Evolutionary conservation across 345 rosid species (phyloP), one percentile per base, ranked within the genome.

Genomic region (Barbarea vulgaris): DNA sequence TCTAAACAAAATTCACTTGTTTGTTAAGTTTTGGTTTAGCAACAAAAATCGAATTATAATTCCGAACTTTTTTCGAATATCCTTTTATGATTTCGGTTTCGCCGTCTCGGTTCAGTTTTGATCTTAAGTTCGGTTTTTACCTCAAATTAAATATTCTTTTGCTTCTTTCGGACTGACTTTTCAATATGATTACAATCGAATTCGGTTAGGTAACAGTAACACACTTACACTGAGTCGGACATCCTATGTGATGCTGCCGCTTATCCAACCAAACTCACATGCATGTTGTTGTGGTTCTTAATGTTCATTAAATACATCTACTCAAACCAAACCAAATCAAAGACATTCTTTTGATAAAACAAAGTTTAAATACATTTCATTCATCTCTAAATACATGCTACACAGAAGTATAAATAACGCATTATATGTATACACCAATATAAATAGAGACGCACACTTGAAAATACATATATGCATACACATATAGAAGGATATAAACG

Each of bases 201-300:
- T 31, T 62, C 24, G 34, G 52, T 76, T 77, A 77, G 65, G 74
- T 67, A 6, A 22, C 46, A 61, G 74, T 67, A 6, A 22, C 46
- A 61, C 56, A 67, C 54, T 75, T 58, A 7, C 61, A 47, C 54
- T 65, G 30, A 48, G 52, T 63, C 52, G 50, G 74, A 77, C 72
- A 70, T 47, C 65, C 54, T 54, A 70, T 64, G 76, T 63, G 76
- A 48, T 64, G 80, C 28, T 77, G 60, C 71, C 66, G 21, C 71
- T 34, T 55, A 64, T 70, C 31, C 39, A 70, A 55, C 67, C 18
- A 57, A 68, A 34, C 59, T 77, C 75, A 75, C 75, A 75, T 72
- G 78, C 80, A 72, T 76, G 21, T 55, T 37, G 78, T 66, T 52
- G 67, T 46, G 13, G 6, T 28, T 60, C 55, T 67, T 65, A 34